Evolutionary conservation across 140 eudicot species (phyloP), one percentile per base, ranked within the genome.

Genomic region (Ambrosia hybrid): DNA sequence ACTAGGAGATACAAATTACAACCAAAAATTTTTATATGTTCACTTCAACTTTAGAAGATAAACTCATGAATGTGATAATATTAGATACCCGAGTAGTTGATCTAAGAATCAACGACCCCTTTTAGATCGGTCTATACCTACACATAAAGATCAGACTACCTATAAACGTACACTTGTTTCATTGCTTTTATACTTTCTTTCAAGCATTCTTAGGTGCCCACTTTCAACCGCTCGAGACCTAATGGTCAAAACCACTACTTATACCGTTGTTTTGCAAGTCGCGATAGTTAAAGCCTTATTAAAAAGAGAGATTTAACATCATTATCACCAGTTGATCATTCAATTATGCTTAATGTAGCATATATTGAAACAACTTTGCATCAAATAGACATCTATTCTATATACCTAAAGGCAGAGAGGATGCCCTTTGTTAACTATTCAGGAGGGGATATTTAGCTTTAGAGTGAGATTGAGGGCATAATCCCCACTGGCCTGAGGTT

Each of bases 401-500:
- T 64, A 64, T 15, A 56, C 57, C 37, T 62, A 72, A 78, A 72
- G 78, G 57, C 58, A 41, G 8, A 21, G 26, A 57, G 49, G 75
- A 78, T 78, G 78, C 83, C 74, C 78, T 52, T 43, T 46, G 63
- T 72, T 65, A 78, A 78, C 68, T 65, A 72, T 66, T 71, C 43
- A 72, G 45, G 12, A 60, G 21, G 83, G 78, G 64, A 72, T 78
- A 65, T 72, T 72, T 78, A 57, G 74, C 83, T 78, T 78, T 78
- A 57, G 41, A 48, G 13, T 9, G 83, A 71, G 74, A 62, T 6
- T 37, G 21, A 79, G 26, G 83, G 83, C 75, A 73, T 79, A 79
- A 79, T 73, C 70, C 75, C 79, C 75, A 73, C 79, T 79, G 83
- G 83, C 83, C 65, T 79, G 68, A 67, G 83, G 65, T 66, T 73